These are phyloP conservation scores for Podospora anserina DNA, from an alignment of 495 filamentous ascomycete genomes.

Conservation along the genomic window DNA sequence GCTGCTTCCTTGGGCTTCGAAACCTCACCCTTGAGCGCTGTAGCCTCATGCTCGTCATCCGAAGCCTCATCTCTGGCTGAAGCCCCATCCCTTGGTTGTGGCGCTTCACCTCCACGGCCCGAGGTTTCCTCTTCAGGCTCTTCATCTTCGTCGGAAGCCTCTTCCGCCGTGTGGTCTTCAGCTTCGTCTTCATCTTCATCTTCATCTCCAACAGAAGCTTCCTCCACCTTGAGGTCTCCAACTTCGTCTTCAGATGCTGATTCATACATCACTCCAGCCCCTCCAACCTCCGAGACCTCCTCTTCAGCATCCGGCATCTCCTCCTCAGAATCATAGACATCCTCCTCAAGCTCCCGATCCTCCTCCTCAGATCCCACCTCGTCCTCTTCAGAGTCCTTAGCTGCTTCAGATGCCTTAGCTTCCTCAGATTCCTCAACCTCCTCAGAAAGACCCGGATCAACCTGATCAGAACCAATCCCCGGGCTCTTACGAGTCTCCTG, in stretches of 20 bases:
- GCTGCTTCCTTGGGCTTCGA: constrained; percentile 41
- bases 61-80: constrained; percentile 17
- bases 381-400: not conserved
- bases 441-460: not conserved
- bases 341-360: not conserved
- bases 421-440: not conserved
- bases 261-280: not conserved
- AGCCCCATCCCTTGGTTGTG: too few relatives aligned
- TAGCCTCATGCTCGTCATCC: constrained; percentile 30
- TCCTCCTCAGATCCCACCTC: not conserved
- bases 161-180: constrained; percentile 17
- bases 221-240: not conserved
- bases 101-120: too few relatives aligned
- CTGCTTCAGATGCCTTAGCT: not conserved
- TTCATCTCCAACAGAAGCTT: not conserved
- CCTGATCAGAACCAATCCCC: not conserved
- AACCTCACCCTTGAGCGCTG: constrained; percentile 16
- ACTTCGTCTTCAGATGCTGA: constrained; percentile 3
- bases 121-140: not conserved
- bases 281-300: not conserved
- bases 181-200: constrained; percentile 31
- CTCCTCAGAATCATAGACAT: not conserved
- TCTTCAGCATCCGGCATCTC: not conserved
- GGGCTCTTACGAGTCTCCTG: not conserved
- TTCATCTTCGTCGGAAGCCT: constrained; percentile 18